Percentiles rank a stretch among this genome's conserved stretches.
These are phyloP conservation scores for Potentilla sterilis DNA, from an alignment of 306 rosid species.

Conservation along the genomic window DNA sequence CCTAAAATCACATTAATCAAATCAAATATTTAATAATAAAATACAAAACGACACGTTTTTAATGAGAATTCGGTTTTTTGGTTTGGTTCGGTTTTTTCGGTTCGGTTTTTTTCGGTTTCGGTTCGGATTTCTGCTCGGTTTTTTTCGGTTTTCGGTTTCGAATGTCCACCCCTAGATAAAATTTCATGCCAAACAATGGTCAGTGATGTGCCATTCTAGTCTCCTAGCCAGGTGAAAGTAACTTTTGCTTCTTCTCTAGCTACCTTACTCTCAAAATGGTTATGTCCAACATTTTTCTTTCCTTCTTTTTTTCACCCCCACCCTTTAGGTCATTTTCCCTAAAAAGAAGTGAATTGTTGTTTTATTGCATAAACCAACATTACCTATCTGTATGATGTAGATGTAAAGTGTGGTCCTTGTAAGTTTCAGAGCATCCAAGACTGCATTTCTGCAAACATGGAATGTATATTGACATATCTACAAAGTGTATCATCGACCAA, in stretches of 20 bases:
- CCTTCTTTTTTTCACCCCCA: background rate
- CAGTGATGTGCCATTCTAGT: background rate
- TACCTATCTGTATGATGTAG: conserved; percentile 27
- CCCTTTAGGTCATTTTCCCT: conserved; percentile 27
- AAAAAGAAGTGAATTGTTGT: conserved; percentile 26
- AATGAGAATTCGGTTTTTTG: too few relatives aligned
- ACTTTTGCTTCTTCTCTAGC: conserved; percentile 1
- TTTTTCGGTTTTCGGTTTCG: too few relatives aligned
- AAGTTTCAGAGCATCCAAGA: conserved; percentile 41
- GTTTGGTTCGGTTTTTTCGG: too few relatives aligned
- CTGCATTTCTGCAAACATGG: conserved; percentile 14
- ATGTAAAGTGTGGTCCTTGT: conserved; percentile 39
- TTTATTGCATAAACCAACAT: conserved; percentile 24
- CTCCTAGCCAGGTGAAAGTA: background rate
- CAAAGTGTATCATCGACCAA: background rate
- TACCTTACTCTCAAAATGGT: background rate
- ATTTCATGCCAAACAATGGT: background rate
- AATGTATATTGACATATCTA: background rate
- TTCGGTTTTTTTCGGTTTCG: too few relatives aligned
- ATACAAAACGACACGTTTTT: too few relatives aligned
- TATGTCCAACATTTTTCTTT: background rate
- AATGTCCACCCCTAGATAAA: too few relatives aligned
- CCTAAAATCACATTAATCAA: too few relatives aligned
- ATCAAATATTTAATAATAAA: too few relatives aligned
- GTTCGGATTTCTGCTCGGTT: too few relatives aligned